Evolutionary conservation across 2,329 filamentous ascomycete species (phyloP).

Genomic region (Calonectria hongkongensis): DNA sequence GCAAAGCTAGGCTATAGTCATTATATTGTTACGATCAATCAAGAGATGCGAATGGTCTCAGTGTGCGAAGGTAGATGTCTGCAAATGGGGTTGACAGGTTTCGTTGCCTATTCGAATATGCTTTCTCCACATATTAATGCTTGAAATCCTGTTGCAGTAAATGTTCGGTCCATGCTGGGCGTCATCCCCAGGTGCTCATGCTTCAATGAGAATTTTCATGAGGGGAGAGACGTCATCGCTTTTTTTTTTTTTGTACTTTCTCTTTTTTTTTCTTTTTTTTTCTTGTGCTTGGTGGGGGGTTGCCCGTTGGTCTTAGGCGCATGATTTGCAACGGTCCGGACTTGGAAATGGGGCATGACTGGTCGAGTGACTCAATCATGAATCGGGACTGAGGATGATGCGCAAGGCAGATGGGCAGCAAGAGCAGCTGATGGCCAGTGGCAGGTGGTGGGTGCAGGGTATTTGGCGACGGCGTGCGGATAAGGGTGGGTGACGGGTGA

Average conservation of each 20-base stretch:
- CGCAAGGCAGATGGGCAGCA: slow-evolving; percentile 29
- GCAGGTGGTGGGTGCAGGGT: slow-evolving; percentile 28
- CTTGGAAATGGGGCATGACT: slow-evolving; percentile 48
- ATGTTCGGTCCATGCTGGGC: too few species aligned
- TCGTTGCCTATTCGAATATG: not conserved
- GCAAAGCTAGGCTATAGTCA: not conserved
- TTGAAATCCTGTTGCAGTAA: too few species aligned
- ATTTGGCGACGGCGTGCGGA: slow-evolving; percentile 13
- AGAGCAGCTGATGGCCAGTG: slow-evolving; percentile 33
- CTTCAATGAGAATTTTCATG: not conserved
- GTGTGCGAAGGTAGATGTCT: not conserved
- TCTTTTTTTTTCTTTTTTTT: not conserved
- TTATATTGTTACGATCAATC: slow-evolving; percentile 6
- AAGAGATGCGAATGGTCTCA: not conserved
- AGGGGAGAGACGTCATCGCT: not conserved
- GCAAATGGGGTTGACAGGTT: not conserved
- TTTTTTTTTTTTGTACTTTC: not conserved
- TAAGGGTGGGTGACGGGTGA: slow-evolving; percentile 15
- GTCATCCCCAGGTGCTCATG: too few species aligned
- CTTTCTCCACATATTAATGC: too few species aligned
- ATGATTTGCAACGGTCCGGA: slow-evolving; percentile 45
- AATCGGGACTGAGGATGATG: slow-evolving; percentile 43
- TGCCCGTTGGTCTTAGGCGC: slow-evolving; percentile 36
- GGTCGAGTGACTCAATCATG: slow-evolving; percentile 32
- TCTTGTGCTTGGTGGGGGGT: not conserved